phyloP scores from a whole-genome alignment of 352 stramenopile species.

The Albugo candida region DNA sequence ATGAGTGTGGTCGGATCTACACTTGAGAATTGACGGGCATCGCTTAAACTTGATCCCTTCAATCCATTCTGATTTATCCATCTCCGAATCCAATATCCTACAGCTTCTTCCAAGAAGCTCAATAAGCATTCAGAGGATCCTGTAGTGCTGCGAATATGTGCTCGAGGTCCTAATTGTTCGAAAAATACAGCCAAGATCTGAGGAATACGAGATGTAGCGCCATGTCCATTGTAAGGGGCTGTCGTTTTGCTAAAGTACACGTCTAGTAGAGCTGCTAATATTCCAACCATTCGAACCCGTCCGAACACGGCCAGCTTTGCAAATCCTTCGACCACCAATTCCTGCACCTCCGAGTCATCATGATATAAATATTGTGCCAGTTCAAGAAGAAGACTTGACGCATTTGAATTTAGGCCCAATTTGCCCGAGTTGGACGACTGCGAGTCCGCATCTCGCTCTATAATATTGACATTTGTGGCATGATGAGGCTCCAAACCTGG shows the following conservation, averaged over 20 bases:
- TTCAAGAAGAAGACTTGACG: conserved; percentile 38
- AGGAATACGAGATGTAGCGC: too few species aligned
- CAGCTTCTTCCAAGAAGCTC: too few species aligned
- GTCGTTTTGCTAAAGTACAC: conserved; percentile 29
- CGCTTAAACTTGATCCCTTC: too few species aligned
- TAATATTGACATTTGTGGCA: conserved; percentile 10
- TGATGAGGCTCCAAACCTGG: conserved; percentile 29
- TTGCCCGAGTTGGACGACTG: background rate
- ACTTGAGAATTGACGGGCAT: too few species aligned
- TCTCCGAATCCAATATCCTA: too few species aligned
- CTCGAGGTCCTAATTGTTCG: too few species aligned
- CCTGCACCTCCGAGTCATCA: conserved; percentile 49
- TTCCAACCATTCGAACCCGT: conserved; percentile 34
- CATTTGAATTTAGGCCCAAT: conserved; percentile 12
- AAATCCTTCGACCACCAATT: conserved; percentile 56
- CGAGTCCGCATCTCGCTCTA: background rate
- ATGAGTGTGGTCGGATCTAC: too few species aligned
- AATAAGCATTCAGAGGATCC: too few species aligned
- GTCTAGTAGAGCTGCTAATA: conserved; percentile 43
- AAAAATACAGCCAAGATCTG: too few species aligned
- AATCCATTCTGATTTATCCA: too few species aligned
- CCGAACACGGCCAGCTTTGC: conserved; percentile 55
- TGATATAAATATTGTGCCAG: conserved; percentile 27
- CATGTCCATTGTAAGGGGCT: too few species aligned
- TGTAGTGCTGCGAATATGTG: too few species aligned